Percentiles rank a stretch among this genome's conserved stretches.
phyloP scores from a whole-genome alignment of 2,329 filamentous ascomycete species.

The Dactylellina drechsleri region DNA sequence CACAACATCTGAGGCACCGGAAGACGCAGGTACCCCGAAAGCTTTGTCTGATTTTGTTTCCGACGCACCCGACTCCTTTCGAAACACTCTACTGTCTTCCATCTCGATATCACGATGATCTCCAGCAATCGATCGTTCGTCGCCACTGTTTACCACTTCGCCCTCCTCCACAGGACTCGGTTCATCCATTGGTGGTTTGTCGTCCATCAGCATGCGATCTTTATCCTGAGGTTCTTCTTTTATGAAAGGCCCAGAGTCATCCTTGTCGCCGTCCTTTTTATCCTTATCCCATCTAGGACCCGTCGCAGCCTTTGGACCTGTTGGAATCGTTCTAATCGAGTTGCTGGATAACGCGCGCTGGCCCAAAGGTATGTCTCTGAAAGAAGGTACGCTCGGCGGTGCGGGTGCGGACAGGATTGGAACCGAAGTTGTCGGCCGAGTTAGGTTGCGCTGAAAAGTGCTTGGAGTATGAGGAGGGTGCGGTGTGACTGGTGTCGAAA shows the following conservation, averaged over 20 bases:
- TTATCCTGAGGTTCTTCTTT: constrained; percentile 46
- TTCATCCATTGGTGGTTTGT: constrained; percentile 41
- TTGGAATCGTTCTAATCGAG: constrained; percentile 47
- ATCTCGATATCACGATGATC: constrained; percentile 42
- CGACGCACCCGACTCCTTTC: constrained; percentile 20
- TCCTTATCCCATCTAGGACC: constrained; percentile 51
- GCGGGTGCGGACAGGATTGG: constrained; percentile 45
- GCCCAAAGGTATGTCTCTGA: constrained; percentile 46
- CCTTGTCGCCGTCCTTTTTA: constrained; percentile 49
- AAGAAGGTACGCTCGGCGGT: constrained; percentile 48
- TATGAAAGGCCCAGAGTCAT: constrained; percentile 33
- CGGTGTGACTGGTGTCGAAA: constrained; percentile 43
- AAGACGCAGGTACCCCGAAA: constrained; percentile 18
- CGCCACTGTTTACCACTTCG: constrained; percentile 47
- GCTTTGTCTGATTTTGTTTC: constrained; percentile 23
- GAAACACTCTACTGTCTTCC: constrained; percentile 34
- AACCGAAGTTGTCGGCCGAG: constrained; percentile 40
- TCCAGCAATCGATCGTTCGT: constrained; percentile 36
- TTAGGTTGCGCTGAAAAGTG: constrained; percentile 51
- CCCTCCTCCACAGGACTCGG: constrained; percentile 52
- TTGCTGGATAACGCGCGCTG: constrained; percentile 44
- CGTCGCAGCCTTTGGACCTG: constrained; percentile 39
- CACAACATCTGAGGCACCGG: constrained; percentile 12
- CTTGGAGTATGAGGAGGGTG: constrained; percentile 48
- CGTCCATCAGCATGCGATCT: constrained; percentile 34